Conservation (phyloP, 2,329 filamentous ascomycete genomes). For the Hypoxylon sp. region DNA sequence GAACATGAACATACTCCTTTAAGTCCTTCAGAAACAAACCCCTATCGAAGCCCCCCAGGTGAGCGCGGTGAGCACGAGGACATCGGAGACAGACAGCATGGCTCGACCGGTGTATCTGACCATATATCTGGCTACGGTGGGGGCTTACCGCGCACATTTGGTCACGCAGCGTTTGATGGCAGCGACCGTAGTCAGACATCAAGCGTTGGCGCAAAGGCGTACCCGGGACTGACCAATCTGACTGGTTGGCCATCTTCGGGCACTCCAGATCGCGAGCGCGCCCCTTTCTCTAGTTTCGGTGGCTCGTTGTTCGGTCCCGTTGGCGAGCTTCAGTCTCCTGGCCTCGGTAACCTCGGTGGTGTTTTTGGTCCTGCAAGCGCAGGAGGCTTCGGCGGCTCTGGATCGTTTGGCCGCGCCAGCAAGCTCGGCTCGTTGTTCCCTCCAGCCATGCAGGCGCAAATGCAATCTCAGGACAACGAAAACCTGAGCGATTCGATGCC, state of each 20-base stretch:
- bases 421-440: slow-evolving; percentile 92
- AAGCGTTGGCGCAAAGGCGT: slow-evolving; percentile 84
- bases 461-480: slow-evolving; percentile 80
- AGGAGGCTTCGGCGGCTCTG: slow-evolving; percentile 68
- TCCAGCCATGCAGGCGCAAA: slow-evolving; percentile 89
- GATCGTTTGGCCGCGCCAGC: slow-evolving; percentile 81
- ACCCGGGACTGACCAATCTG: slow-evolving; percentile 73
- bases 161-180: slow-evolving; percentile 70
- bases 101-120: slow-evolving; percentile 68
- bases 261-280: slow-evolving; percentile 76
- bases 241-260: slow-evolving; percentile 76
- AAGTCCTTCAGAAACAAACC: slow-evolving; percentile 96
- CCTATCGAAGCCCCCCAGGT: slow-evolving; percentile 90
- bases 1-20: slow-evolving; percentile 77
- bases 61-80: slow-evolving; percentile 76
- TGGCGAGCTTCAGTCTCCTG: slow-evolving; percentile 83
- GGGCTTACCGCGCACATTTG: slow-evolving; percentile 62
- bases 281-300: slow-evolving; percentile 75
- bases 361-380: slow-evolving; percentile 77
- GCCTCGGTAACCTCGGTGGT: slow-evolving; percentile 75
- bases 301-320: slow-evolving; percentile 84
- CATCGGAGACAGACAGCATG: slow-evolving; percentile 64
- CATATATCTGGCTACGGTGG: slow-evolving; percentile 62
- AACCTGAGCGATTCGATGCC: slow-evolving; percentile 69
- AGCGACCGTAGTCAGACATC: slow-evolving; percentile 95